These are phyloP conservation scores for Aphanomyces euteiches DNA, from an alignment of 352 stramenopile genomes.

Conservation along the genomic window DNA sequence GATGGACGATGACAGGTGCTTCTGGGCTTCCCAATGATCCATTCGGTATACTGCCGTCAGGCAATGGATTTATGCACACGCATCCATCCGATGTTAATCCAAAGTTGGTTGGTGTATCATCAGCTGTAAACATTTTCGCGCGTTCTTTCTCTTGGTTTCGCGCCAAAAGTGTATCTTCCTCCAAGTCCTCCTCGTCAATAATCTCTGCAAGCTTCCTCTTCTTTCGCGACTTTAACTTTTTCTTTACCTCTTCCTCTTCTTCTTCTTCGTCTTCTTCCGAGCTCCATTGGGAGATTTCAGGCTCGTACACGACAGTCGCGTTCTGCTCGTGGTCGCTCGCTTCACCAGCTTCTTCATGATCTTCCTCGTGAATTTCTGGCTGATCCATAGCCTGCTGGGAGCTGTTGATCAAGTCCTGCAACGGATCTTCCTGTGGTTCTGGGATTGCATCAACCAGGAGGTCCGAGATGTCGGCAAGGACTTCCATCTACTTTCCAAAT, in stretches of 20 bases:
- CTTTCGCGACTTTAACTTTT: conserved; percentile 37
- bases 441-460: conserved; percentile 5
- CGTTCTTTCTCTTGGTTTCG: conserved; percentile 61
- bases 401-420: background rate
- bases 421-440: background rate
- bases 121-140: conserved; percentile 31
- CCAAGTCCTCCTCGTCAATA: conserved; percentile 63
- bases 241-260: conserved; percentile 31
- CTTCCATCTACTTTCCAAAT: conserved; percentile 2
- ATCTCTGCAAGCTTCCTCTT: conserved; percentile 64
- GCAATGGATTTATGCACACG: conserved; percentile 58
- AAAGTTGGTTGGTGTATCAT: conserved; percentile 22
- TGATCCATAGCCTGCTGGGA: background rate
- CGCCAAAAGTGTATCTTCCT: conserved; percentile 53
- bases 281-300: conserved; percentile 28
- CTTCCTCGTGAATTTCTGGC: background rate
- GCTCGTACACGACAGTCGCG: conserved; percentile 19
- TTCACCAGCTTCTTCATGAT: background rate
- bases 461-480: conserved; percentile 28
- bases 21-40: conserved; percentile 47
- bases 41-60: conserved; percentile 42
- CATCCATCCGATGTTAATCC: conserved; percentile 34
- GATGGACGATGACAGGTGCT: conserved; percentile 62
- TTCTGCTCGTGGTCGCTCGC: conserved; percentile 28
- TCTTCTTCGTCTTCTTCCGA: conserved; percentile 22